phyloP scores from a whole-genome alignment of 345 rosid genomes.

The Citrus medica region DNA sequence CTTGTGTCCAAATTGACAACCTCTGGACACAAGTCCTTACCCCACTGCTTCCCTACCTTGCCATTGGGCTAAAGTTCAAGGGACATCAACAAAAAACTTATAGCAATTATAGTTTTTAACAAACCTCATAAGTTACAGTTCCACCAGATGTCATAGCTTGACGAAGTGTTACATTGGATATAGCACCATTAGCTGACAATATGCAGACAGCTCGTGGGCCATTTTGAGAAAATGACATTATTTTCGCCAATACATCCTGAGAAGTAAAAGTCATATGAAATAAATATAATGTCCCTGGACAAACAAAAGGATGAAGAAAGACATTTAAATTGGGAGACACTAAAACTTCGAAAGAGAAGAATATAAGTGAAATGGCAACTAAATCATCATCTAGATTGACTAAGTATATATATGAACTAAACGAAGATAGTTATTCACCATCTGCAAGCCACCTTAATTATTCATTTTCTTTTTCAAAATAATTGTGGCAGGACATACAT shows the following conservation, averaged over 20 bases:
- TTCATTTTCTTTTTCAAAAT: neutral
- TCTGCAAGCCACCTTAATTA: neutral
- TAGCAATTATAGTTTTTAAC: slow-evolving; percentile 1
- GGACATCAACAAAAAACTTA: neutral
- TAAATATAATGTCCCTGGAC: neutral
- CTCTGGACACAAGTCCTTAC: neutral
- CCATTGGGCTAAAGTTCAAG: neutral
- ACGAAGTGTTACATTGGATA: slow-evolving; percentile 49
- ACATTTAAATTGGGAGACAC: neutral
- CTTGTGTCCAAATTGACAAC: neutral
- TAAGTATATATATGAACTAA: neutral
- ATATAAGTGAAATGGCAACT: neutral
- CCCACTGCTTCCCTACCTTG: neutral
- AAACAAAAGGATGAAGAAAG: neutral
- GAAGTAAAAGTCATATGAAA: neutral
- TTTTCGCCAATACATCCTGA: slow-evolving; percentile 39
- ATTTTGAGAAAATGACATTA: slow-evolving; percentile 39
- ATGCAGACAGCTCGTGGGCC: slow-evolving; percentile 40
- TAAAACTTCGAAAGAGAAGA: neutral
- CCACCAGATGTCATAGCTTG: slow-evolving; percentile 48
- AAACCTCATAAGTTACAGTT: slow-evolving; percentile 50
- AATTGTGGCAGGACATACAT: neutral
- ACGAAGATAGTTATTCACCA: neutral
- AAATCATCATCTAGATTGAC: neutral
- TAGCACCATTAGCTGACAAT: slow-evolving; percentile 43